Percentiles rank a stretch among this genome's conserved stretches.
These are phyloP conservation scores for Cercospora sp. DNA, from an alignment of 2,329 filamentous ascomycete genomes.

Conservation along the genomic window DNA sequence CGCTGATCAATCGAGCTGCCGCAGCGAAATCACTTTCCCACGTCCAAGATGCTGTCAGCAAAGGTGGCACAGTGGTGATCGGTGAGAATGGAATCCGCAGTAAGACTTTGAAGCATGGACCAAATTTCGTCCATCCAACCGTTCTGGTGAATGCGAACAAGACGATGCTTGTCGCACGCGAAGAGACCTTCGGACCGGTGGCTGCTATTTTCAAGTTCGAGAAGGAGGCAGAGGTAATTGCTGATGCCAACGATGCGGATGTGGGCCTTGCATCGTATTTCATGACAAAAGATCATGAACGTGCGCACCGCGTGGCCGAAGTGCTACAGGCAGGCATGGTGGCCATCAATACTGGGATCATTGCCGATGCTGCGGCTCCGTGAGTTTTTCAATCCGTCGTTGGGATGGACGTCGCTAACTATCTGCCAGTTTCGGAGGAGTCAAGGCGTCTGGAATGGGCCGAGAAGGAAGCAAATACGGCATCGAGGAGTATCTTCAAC, in stretches of 20 bases:
- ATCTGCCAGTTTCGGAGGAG: slow-evolving; percentile 44
- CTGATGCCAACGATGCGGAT: slow-evolving; percentile 75
- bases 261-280: slow-evolving; percentile 95
- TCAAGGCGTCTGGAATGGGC: slow-evolving; percentile 54
- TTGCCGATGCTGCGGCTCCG: neutral
- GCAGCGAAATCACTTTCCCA: slow-evolving; percentile 59
- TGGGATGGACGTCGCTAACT: neutral
- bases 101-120: slow-evolving; percentile 47
- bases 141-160: slow-evolving; percentile 82
- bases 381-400: neutral
- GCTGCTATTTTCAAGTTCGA: slow-evolving; percentile 87
- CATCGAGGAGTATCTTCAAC: slow-evolving; percentile 51
- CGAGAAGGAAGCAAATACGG: slow-evolving; percentile 53
- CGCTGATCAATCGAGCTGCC: slow-evolving; percentile 81
- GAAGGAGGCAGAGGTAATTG: slow-evolving; percentile 83
- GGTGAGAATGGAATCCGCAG: slow-evolving; percentile 74
- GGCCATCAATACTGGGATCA: slow-evolving; percentile 57
- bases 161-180: slow-evolving; percentile 78
- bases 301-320: slow-evolving; percentile 62
- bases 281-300: slow-evolving; percentile 66
- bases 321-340: slow-evolving; percentile 83
- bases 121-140: slow-evolving; percentile 82
- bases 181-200: slow-evolving; percentile 95
- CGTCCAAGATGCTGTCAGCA: neutral
- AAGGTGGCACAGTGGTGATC: slow-evolving; percentile 41